These are phyloP conservation scores for Gonium pectorale DNA, from an alignment of 139 green algal species.

Conservation along the genomic window DNA sequence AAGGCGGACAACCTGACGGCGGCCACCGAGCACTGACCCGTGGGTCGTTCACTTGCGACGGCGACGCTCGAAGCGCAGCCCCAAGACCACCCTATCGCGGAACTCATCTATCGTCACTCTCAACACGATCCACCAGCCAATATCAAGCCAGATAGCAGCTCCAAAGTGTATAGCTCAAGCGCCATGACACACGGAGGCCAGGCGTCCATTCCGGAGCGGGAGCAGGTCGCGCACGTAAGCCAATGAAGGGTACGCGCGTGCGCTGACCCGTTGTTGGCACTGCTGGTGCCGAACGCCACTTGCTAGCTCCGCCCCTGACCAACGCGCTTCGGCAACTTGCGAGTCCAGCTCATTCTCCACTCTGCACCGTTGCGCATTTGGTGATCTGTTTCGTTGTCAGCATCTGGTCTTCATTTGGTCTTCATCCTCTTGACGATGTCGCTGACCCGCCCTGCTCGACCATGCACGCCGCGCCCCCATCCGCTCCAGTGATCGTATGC, in stretches of 20 bases:
- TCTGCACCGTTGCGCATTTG: background rate
- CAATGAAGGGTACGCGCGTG: background rate
- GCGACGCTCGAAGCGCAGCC: too few relatives aligned
- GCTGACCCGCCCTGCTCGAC: too few relatives aligned
- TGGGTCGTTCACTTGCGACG: too few relatives aligned
- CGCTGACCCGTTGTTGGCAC: too few relatives aligned
- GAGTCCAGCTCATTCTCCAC: too few relatives aligned
- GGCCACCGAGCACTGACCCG: too few relatives aligned
- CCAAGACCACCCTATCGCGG: too few relatives aligned
- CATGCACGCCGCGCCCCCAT: background rate
- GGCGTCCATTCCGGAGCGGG: background rate
- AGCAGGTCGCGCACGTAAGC: constrained; percentile 13
- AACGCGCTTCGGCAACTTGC: background rate
- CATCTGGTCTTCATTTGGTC: background rate
- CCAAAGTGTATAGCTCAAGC: too few relatives aligned
- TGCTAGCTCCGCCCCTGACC: background rate
- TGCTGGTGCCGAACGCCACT: background rate
- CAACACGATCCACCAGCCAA: too few relatives aligned
- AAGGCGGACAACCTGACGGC: too few relatives aligned
- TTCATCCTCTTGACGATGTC: background rate
- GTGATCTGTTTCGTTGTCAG: background rate
- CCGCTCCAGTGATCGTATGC: background rate
- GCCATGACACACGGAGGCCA: constrained; percentile 18
- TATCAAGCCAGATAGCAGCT: too few relatives aligned
- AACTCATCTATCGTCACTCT: too few relatives aligned